A percentile compares a stretch with the other conserved stretches of the same genome.
phyloP scores from a whole-genome alignment of 2,329 filamentous ascomycete genomes.

The Xylariaceae sp. region DNA sequence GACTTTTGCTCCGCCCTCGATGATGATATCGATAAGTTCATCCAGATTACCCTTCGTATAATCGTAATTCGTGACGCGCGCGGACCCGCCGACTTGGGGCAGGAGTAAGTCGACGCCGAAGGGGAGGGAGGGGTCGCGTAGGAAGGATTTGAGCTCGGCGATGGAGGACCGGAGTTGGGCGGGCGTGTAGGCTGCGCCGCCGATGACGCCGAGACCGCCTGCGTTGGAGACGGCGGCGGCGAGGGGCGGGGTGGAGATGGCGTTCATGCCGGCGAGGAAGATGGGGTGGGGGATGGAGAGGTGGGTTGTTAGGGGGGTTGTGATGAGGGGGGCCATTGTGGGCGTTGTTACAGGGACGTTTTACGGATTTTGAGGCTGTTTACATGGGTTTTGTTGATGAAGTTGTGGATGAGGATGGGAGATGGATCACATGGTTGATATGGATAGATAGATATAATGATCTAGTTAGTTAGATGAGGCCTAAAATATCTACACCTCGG shows the following conservation, averaged over 20 bases:
- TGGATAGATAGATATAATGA: too few relatives aligned
- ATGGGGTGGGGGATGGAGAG: slow-evolving; percentile 94
- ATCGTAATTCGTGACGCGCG: slow-evolving; percentile 33
- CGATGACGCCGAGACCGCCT: slow-evolving; percentile 89
- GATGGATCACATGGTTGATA: too few relatives aligned
- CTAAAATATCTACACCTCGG: too few relatives aligned
- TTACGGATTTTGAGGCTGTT: too few relatives aligned
- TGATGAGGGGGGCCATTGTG: slow-evolving; percentile 40
- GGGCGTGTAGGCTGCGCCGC: slow-evolving; percentile 87
- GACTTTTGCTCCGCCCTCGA: slow-evolving; percentile 31
- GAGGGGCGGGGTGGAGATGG: slow-evolving; percentile 88
- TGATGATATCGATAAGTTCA: slow-evolving; percentile 32
- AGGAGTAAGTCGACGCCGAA: slow-evolving; percentile 35
- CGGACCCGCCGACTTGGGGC: slow-evolving; percentile 32
- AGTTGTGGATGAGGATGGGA: too few relatives aligned
- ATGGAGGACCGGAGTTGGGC: slow-evolving; percentile 94
- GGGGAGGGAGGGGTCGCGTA: slow-evolving; percentile 74
- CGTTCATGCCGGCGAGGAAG: slow-evolving; percentile 95
- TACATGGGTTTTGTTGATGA: too few relatives aligned
- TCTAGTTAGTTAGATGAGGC: too few relatives aligned
- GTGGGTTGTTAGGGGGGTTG: slow-evolving; percentile 85
- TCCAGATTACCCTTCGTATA: slow-evolving; percentile 32
- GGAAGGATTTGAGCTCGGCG: slow-evolving; percentile 78
- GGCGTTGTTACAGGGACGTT: too few relatives aligned
- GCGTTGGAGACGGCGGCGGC: slow-evolving; percentile 94